Conservation (phyloP, 2,329 filamentous ascomycete genomes). For the Apiospora pterosperma region DNA sequence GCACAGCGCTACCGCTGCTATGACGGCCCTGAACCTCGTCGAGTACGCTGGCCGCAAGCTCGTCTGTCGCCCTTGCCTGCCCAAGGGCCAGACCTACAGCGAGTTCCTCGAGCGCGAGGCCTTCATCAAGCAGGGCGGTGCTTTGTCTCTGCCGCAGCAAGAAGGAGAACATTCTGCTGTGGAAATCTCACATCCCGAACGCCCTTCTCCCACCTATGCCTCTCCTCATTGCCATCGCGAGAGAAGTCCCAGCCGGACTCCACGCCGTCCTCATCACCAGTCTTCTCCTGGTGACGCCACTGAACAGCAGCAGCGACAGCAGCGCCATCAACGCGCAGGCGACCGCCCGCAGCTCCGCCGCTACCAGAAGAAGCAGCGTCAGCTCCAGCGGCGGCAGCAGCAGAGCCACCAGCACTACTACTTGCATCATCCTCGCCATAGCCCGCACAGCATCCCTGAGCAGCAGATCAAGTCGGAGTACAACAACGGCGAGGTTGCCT, state of each 20-base stretch:
- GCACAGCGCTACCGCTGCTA: background rate
- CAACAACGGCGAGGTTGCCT: no score
- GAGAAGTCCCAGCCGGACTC: background rate
- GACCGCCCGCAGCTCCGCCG: background rate
- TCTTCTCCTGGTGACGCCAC: background rate
- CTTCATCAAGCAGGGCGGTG: background rate
- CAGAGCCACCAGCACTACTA: background rate
- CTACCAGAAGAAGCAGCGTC: background rate
- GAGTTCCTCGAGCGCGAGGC: background rate
- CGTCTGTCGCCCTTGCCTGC: conserved; percentile 6
- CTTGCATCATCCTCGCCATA: background rate
- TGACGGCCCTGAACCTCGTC: background rate
- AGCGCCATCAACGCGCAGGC: background rate
- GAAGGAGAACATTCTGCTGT: no score
- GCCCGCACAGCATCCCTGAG: background rate
- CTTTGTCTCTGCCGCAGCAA: background rate
- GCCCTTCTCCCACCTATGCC: no score
- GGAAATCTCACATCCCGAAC: no score
- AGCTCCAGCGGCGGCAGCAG: background rate
- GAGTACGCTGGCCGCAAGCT: background rate
- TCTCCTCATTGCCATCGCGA: no score
- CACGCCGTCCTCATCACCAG: background rate
- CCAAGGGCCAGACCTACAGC: conserved; percentile 5
- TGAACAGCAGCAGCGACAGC: background rate
- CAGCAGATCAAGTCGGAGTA: background rate